These are phyloP conservation scores for Fremontodendron californicum DNA, from an alignment of 345 rosid species.

Conservation along the genomic window DNA sequence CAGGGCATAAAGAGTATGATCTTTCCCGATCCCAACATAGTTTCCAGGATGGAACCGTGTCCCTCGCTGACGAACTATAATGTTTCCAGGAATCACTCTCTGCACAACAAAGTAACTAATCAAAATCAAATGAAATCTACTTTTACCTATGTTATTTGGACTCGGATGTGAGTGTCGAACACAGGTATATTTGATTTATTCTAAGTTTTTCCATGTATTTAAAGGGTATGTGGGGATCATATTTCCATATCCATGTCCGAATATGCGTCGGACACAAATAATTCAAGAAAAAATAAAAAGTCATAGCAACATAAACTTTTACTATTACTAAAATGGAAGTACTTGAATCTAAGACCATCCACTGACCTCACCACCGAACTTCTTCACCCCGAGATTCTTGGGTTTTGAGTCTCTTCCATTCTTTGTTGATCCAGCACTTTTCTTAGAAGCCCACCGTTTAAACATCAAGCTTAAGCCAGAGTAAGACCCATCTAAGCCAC, in stretches of 20 bases:
- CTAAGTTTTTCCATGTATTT: no score
- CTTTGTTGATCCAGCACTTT: slow-evolving; percentile 80
- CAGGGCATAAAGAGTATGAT: slow-evolving; percentile 65
- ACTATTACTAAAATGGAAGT: not conserved
- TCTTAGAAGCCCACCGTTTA: slow-evolving; percentile 87
- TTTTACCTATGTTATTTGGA: no score
- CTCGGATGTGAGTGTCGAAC: no score
- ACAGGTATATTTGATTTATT: no score
- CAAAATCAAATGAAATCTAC: no score
- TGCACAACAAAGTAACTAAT: not conserved
- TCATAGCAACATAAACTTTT: no score
- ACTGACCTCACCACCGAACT: slow-evolving; percentile 86
- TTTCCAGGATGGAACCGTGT: slow-evolving; percentile 86
- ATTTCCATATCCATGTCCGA: no score
- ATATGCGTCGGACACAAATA: no score
- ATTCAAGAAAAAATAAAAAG: no score
- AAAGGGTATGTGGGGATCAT: no score
- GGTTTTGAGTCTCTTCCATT: slow-evolving; percentile 85
- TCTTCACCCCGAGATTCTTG: slow-evolving; percentile 86
- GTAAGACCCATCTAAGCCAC: slow-evolving; percentile 36
- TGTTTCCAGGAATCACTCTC: slow-evolving; percentile 58
- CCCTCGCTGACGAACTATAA: slow-evolving; percentile 74
- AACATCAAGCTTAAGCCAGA: slow-evolving; percentile 60
- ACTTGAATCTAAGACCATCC: not conserved
- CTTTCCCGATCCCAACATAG: slow-evolving; percentile 76